A percentile compares a stretch with the other conserved stretches of the same genome.
phyloP scores from a whole-genome alignment of 2,329 filamentous ascomycete species.

The Nectriaceae sp. region DNA sequence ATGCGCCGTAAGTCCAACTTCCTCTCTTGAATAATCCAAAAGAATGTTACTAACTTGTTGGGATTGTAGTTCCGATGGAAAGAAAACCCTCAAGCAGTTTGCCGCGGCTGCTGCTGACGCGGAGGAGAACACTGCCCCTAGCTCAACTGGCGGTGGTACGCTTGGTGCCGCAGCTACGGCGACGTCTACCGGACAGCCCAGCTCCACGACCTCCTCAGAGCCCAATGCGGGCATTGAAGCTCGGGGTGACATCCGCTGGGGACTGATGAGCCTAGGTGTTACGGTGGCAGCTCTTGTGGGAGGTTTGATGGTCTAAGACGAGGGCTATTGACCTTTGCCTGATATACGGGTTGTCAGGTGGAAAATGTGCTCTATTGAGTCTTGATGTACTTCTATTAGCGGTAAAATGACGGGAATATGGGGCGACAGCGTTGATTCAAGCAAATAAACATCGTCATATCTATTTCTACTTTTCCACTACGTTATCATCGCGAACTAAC shows the following conservation, averaged over 20 bases:
- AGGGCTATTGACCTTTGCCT: background rate
- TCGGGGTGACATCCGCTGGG: conserved; percentile 26
- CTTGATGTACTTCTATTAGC: conserved; percentile 2
- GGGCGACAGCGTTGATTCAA: no score
- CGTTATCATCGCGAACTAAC: no score
- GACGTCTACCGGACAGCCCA: conserved; percentile 4
- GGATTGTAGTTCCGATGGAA: conserved; percentile 20
- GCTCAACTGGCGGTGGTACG: conserved; percentile 20
- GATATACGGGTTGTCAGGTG: background rate
- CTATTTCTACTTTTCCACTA: no score
- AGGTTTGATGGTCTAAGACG: conserved; percentile 19
- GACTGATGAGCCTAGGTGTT: conserved; percentile 22
- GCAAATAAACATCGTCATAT: no score
- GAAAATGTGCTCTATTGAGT: background rate
- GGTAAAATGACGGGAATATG: conserved; percentile 1
- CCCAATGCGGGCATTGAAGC: conserved; percentile 19
- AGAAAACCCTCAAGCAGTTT: conserved; percentile 15
- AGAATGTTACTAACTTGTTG: background rate
- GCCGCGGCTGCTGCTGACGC: conserved; percentile 15
- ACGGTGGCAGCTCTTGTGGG: conserved; percentile 23
- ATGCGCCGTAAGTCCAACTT: conserved; percentile 23
- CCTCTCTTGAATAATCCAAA: background rate
- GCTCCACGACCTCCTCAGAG: conserved; percentile 13
- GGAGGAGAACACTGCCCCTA: conserved; percentile 19
- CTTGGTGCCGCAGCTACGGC: conserved; percentile 17